Conservation (phyloP, 495 filamentous ascomycete genomes). For the Neurospora africana region DNA sequence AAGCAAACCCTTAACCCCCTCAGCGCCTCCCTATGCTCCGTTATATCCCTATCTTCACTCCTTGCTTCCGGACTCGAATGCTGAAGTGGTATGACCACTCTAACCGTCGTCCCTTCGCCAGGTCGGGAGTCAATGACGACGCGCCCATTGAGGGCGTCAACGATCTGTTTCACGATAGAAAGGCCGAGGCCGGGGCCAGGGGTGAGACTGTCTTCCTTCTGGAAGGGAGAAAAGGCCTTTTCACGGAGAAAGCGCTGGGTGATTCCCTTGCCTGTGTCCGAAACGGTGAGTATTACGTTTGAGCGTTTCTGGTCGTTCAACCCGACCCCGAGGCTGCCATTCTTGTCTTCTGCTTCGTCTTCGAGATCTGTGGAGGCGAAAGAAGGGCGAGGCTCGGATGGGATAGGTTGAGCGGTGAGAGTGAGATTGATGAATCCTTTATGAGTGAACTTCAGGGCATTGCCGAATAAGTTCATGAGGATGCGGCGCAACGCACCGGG, state of each 20-base stretch:
- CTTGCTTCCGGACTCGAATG: constrained; percentile 1
- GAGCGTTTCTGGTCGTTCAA: constrained; percentile 3
- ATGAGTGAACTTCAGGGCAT: constrained; percentile 70
- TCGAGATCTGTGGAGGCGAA: not conserved
- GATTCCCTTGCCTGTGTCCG: constrained; percentile 62
- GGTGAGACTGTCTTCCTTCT: constrained; percentile 56
- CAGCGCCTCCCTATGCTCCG: constrained; percentile 21
- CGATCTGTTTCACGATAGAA: constrained; percentile 56
- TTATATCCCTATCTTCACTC: constrained; percentile 7
- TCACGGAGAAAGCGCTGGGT: constrained; percentile 56
- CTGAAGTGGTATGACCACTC: constrained; percentile 38
- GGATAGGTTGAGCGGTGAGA: constrained; percentile 30
- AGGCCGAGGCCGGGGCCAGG: constrained; percentile 62
- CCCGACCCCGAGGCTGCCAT: not conserved
- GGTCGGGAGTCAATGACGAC: constrained; percentile 49
- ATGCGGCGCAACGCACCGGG: constrained; percentile 64
- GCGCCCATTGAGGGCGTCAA: constrained; percentile 46
- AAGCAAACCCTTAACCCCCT: constrained; percentile 23
- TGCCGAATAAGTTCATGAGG: constrained; percentile 75
- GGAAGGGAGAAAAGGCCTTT: constrained; percentile 57
- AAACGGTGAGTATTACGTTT: constrained; percentile 37
- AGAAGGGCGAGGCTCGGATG: not conserved
- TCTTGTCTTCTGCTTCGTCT: not conserved
- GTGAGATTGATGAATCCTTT: constrained; percentile 54
- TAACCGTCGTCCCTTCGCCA: constrained; percentile 49